A percentile compares a stretch with the other conserved stretches of the same genome.
Evolutionary conservation across 1,139 yeast genomes (phyloP).

Genomic region (Arxiozyma heterogenica): DNA sequence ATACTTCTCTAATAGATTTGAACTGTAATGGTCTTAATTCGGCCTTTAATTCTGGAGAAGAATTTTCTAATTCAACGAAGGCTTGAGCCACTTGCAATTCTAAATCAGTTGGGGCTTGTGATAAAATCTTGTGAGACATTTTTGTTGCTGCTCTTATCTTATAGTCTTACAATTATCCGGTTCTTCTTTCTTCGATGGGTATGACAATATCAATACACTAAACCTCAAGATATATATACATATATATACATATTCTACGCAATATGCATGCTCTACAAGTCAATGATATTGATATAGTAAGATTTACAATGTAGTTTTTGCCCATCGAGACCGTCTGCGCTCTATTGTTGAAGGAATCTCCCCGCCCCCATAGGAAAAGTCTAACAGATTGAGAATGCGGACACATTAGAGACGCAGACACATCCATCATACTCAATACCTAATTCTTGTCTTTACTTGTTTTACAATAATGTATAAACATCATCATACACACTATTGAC

Average conservation of each 20-base stretch:
- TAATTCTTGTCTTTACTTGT: too few relatives aligned
- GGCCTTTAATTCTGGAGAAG: conserved; percentile 91
- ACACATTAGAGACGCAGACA: too few relatives aligned
- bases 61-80: conserved; percentile 90
- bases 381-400: background rate
- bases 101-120: conserved; percentile 90
- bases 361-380: too few relatives aligned
- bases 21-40: conserved; percentile 97
- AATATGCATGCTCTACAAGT: background rate
- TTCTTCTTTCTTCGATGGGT: background rate
- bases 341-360: background rate
- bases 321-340: background rate
- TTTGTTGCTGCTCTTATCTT: conserved; percentile 24
- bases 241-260: background rate
- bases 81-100: conserved; percentile 99
- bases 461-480: too few relatives aligned
- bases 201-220: too few relatives aligned
- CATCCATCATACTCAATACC: background rate
- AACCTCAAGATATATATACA: too few relatives aligned
- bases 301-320: background rate
- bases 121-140: conserved; percentile 96
- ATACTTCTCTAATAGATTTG: conserved; percentile 90
- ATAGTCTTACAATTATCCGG: background rate
- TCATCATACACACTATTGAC: too few relatives aligned
- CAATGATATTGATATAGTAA: background rate